These are phyloP conservation scores for Nymphaea thermarum DNA, from an alignment of 164 flowering plant species.

Conservation along the genomic window DNA sequence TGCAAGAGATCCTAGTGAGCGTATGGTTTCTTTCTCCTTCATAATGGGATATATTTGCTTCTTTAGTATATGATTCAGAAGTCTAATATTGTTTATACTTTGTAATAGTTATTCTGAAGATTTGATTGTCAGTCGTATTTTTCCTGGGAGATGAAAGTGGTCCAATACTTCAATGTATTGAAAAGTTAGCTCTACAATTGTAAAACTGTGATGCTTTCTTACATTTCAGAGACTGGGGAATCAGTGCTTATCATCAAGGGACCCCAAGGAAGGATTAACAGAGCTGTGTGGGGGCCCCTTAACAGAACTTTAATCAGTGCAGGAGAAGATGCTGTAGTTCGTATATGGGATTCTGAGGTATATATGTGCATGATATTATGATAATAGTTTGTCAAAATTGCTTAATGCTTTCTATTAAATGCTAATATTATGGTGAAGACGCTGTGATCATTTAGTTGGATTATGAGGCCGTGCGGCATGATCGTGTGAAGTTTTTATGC, in stretches of 20 bases:
- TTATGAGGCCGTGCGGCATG: background rate
- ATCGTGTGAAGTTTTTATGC: too few relatives aligned
- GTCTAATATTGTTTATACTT: background rate
- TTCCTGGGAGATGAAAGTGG: background rate
- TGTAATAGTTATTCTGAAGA: background rate
- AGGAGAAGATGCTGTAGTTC: slow-evolving; percentile 85
- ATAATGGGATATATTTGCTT: background rate
- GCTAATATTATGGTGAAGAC: too few relatives aligned
- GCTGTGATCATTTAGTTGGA: too few relatives aligned
- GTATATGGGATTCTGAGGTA: slow-evolving; percentile 96
- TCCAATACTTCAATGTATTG: background rate
- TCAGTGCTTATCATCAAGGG: slow-evolving; percentile 66
- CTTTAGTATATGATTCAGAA: background rate
- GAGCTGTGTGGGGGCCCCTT: slow-evolving; percentile 96
- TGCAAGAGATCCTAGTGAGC: slow-evolving; percentile 49
- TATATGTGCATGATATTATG: background rate
- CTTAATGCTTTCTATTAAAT: too few relatives aligned
- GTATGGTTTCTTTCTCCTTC: slow-evolving; percentile 23
- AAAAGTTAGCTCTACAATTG: background rate
- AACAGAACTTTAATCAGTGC: slow-evolving; percentile 75
- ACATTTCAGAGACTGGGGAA: slow-evolving; percentile 53
- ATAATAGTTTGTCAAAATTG: too few relatives aligned
- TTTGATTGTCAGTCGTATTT: background rate
- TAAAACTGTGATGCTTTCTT: background rate
- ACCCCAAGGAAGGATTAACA: slow-evolving; percentile 71